Percentiles rank a stretch among this genome's conserved stretches.
Conservation (phyloP, 2,329 filamentous ascomycete genomes). For the Talaromyces islandicus region DNA sequence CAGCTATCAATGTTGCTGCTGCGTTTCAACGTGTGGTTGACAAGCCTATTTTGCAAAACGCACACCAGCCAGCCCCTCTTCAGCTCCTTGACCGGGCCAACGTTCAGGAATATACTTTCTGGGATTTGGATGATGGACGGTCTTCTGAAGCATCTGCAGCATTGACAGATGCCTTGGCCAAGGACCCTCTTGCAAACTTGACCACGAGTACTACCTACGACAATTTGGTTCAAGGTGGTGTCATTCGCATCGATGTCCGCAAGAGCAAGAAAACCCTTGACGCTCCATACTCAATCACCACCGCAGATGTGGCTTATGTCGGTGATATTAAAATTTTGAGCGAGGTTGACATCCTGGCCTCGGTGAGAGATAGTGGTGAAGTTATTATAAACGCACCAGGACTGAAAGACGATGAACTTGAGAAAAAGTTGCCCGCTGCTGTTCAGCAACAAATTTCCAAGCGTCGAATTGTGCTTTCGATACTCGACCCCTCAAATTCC, state of each 20-base stretch:
- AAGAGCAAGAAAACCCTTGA: constrained; percentile 77
- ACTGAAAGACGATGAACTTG: constrained; percentile 80
- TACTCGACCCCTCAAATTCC: constrained; percentile 66
- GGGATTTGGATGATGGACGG: constrained; percentile 74
- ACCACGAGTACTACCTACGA: constrained; percentile 55
- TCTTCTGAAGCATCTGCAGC: constrained; percentile 59
- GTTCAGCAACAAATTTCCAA: constrained; percentile 67
- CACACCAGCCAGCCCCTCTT: constrained; percentile 39
- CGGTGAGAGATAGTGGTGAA: constrained; percentile 63
- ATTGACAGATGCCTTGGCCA: constrained; percentile 55
- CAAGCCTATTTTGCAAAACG: constrained; percentile 32
- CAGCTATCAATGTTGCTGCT: constrained; percentile 41
- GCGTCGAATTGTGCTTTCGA: constrained; percentile 64
- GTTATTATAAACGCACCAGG: constrained; percentile 70
- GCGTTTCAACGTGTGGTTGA: constrained; percentile 41
- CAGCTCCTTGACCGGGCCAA: constrained; percentile 49
- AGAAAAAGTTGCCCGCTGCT: constrained; percentile 70
- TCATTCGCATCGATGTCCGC: constrained; percentile 77
- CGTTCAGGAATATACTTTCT: constrained; percentile 85
- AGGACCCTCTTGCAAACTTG: constrained; percentile 56
- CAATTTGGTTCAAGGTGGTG: constrained; percentile 65
- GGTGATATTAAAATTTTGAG: constrained; percentile 74
- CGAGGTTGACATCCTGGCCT: constrained; percentile 67
- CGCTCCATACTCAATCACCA: constrained; percentile 71
- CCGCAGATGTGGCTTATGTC: constrained; percentile 73